These are phyloP conservation scores for Lentinula sp. DNA, from an alignment of 768 basidiomycete species.

Conservation along the genomic window DNA sequence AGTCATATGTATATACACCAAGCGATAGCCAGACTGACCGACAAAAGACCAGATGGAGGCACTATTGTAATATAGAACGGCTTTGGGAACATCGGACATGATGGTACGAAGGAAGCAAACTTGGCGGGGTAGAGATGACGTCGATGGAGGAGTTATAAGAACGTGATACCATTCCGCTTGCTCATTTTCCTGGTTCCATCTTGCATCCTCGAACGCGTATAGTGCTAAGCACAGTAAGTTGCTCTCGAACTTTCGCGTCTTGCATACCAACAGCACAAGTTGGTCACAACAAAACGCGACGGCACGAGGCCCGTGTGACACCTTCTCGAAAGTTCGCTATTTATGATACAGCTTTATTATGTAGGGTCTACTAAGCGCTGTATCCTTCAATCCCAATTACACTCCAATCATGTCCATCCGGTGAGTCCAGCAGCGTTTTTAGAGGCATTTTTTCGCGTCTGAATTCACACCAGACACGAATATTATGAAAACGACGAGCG, in stretches of 20 bases:
- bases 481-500: conserved; percentile 84
- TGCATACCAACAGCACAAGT: neutral
- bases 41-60: conserved; percentile 48
- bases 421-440: neutral
- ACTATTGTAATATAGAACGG: conserved; percentile 70
- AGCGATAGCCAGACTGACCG: conserved; percentile 30
- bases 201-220: neutral
- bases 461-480: conserved; percentile 51
- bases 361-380: neutral
- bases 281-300: neutral
- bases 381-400: neutral
- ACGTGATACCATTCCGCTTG: neutral
- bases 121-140: neutral
- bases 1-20: neutral
- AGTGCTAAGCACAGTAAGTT: neutral
- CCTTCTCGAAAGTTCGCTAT: conserved; percentile 4
- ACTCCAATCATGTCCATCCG: conserved; percentile 3
- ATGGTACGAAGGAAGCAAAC: conserved; percentile 12
- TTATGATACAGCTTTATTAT: neutral
- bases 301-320: neutral
- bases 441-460: neutral
- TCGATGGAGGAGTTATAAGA: neutral
- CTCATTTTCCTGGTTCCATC: neutral
- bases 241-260: neutral
- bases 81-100: conserved; percentile 52